Base-by-base conservation (phyloP, 306 rosid species). In the Trifolium repens region DNA sequence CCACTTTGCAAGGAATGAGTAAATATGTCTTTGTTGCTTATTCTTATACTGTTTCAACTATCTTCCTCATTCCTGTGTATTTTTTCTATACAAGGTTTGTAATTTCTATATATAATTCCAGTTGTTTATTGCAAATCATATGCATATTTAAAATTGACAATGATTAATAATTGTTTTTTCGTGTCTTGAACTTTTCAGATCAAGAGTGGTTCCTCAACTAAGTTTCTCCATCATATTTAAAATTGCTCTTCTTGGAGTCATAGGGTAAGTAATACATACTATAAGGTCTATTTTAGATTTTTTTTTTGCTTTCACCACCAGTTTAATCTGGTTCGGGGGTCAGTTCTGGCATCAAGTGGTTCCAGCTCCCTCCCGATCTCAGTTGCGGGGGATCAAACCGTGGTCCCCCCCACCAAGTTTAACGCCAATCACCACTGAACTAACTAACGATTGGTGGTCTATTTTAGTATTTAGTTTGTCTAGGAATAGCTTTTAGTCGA, bases 21-120 rank as follows among this genome's bases (percentile, higher is more conserved):
- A 79, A 83, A 85, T 87, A 79, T 81, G 98, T 93, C 64, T 93
- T 93, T 80, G 84, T 93, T 35, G 84, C 88, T 60, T 93, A 93
- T 73, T 86, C 94, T 80, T 93, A 89, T 69, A 75, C 88, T 60
- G 46, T 93, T 69, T 91, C 93, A 9, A 90, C 92, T 54, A 42
- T 86, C 63, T 47, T 87, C 1, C 90, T 91, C 73, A 84, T 89
- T 62, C 98, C 98, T 22, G 52, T 91, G 0, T 85, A 93, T 22
- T 88, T 93, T 65, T 9, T 89, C 76, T 84, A 91, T 35, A 78
- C 27, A 76, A 87, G 96, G 96, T 76, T 58, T 7, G 40, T 27
- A 34, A n/a, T n/a, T n/a, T n/a, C n/a, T n/a, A n/a, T n/a, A n/a
- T n/a, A n/a, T 44, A 11, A 11, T 40, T 40, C 1, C 44, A 40